A percentile compares a stretch with the other conserved stretches of the same genome.
These are phyloP conservation scores for Neonectria faginata DNA, from an alignment of 2,329 filamentous ascomycete genomes.

Conservation along the genomic window DNA sequence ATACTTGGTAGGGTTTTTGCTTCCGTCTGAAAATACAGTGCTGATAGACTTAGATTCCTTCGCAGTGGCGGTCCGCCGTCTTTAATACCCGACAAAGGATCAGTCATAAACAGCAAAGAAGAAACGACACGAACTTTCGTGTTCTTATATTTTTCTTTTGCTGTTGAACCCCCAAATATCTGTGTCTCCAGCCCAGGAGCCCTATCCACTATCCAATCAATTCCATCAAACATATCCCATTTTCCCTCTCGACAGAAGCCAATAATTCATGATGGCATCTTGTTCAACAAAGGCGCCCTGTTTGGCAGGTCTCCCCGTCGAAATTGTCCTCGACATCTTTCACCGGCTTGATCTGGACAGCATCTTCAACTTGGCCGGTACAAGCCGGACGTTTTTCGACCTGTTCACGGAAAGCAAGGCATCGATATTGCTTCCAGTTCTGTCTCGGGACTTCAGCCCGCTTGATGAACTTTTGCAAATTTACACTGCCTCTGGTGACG, in stretches of 20 bases:
- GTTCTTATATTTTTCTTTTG: background rate
- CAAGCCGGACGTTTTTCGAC: conserved; percentile 52
- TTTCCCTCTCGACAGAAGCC: background rate
- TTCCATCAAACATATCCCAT: background rate
- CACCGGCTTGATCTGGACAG: conserved; percentile 57
- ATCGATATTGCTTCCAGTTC: conserved; percentile 56
- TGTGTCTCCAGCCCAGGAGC: background rate
- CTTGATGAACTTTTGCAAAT: conserved; percentile 61
- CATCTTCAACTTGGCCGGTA: conserved; percentile 54
- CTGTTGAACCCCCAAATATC: conserved; percentile 14
- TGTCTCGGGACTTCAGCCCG: conserved; percentile 57
- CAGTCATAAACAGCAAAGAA: conserved; percentile 20
- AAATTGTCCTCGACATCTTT: conserved; percentile 63
- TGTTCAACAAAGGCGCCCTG: conserved; percentile 26
- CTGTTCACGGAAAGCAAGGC: conserved; percentile 58
- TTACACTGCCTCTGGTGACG: conserved; percentile 56
- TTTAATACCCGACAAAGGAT: conserved; percentile 16
- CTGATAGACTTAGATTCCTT: conserved; percentile 23
- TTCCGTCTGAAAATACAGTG: background rate
- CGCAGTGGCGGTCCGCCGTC: conserved; percentile 23
- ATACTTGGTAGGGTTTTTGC: conserved; percentile 25
- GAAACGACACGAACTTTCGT: background rate
- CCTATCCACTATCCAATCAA: background rate
- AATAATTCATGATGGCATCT: conserved; percentile 34
- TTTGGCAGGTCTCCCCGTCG: conserved; percentile 55